phyloP scores from a whole-genome alignment of 176 grass and related monocot species.

The Musa schizocarpa region DNA sequence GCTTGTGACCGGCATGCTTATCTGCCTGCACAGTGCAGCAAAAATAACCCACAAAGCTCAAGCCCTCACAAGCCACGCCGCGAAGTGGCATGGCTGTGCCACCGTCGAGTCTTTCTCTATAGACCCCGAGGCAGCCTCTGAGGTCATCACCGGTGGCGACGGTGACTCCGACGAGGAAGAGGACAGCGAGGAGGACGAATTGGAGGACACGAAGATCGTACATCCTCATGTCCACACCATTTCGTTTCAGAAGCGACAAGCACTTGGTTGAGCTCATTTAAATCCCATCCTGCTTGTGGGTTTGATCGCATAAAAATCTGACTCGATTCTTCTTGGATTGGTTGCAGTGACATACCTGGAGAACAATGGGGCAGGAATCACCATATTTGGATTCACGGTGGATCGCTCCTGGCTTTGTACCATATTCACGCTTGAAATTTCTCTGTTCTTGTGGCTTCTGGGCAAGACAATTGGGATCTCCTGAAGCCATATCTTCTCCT shows the following conservation, averaged over 20 bases:
- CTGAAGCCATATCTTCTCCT: neutral
- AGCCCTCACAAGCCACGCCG: conserved; percentile 69
- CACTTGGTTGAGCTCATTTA: conserved; percentile 37
- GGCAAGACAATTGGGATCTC: conserved; percentile 66
- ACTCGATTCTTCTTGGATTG: neutral
- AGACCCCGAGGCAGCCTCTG: conserved; percentile 34
- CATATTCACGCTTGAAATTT: conserved; percentile 81
- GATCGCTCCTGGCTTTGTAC: conserved; percentile 85
- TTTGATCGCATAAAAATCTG: neutral
- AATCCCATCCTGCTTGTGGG: neutral
- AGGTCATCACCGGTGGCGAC: conserved; percentile 4
- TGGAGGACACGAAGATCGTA: conserved; percentile 29
- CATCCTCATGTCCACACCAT: conserved; percentile 35
- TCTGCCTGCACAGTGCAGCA: conserved; percentile 77
- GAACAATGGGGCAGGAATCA: conserved; percentile 82
- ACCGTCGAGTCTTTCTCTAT: conserved; percentile 37
- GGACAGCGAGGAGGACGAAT: conserved; percentile 35
- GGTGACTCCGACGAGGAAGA: conserved; percentile 7
- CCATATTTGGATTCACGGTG: conserved; percentile 67
- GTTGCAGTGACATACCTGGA: conserved; percentile 93
- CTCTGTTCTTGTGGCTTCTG: conserved; percentile 78
- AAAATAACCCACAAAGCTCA: conserved; percentile 97
- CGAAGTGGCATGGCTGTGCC: conserved; percentile 71
- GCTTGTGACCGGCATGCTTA: conserved; percentile 56
- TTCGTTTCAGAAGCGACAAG: conserved; percentile 86